A percentile compares a stretch with the other conserved stretches of the same genome.
Evolutionary conservation across 129 eudicot genomes (phyloP).

Genomic region (Arctium minus): DNA sequence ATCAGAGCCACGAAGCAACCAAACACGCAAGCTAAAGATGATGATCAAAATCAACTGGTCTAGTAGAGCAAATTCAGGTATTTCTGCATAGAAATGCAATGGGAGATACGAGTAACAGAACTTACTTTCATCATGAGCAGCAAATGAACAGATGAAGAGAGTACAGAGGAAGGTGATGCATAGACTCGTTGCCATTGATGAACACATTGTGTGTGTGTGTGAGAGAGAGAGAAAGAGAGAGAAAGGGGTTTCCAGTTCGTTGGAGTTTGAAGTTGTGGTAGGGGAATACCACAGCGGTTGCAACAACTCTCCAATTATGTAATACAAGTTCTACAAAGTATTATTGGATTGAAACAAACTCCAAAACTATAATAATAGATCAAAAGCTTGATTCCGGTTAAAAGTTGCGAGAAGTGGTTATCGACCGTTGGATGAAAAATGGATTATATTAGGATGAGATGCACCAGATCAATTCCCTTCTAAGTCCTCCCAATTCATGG

Average conservation of each 20-base stretch:
- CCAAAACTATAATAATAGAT: not conserved
- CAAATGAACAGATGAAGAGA: constrained; percentile 10
- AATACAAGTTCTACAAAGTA: not conserved
- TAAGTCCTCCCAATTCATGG: too few species aligned
- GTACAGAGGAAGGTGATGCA: constrained; percentile 15
- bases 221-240: not conserved
- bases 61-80: constrained; percentile 3
- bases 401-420: too few species aligned
- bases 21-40: not conserved
- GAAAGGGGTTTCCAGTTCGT: not conserved
- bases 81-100: not conserved
- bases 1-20: not conserved
- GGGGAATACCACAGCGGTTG: not conserved
- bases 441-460: too few species aligned
- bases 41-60: not conserved
- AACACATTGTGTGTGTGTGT: not conserved
- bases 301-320: not conserved
- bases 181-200: constrained; percentile 20
- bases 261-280: not conserved
- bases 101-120: not conserved
- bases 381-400: too few species aligned
- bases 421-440: too few species aligned
- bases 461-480: too few species aligned
- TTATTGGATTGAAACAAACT: not conserved
- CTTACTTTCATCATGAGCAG: constrained; percentile 25